phyloP scores from a whole-genome alignment of 2,329 filamentous ascomycete genomes.

The Aspergillus puulaauensis region DNA sequence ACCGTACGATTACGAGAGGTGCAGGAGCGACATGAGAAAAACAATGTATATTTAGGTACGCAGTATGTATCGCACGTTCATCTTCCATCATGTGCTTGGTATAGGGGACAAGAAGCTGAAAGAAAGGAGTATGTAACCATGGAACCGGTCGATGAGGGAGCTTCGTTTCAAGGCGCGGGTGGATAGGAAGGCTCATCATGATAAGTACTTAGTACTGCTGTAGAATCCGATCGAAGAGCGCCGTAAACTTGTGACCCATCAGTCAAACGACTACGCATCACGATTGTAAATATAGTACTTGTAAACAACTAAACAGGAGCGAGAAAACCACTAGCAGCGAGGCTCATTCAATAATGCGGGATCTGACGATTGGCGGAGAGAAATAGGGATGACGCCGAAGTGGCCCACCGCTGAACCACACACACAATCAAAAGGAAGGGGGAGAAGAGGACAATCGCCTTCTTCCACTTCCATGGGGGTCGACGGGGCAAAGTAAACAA shows the following conservation, averaged over 20 bases:
- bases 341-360: slow-evolving; percentile 15
- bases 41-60: neutral
- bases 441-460: slow-evolving; percentile 1
- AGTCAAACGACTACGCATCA: neutral
- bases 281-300: neutral
- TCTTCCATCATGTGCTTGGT: neutral
- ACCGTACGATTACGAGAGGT: neutral
- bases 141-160: neutral
- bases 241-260: neutral
- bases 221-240: neutral
- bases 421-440: slow-evolving; percentile 23
- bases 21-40: neutral
- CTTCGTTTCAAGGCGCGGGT: neutral
- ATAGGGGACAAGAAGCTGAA: neutral
- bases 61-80: neutral
- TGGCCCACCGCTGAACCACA: slow-evolving; percentile 43
- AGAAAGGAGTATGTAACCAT: neutral
- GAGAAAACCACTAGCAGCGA: slow-evolving; percentile 9
- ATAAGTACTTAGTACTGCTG: neutral
- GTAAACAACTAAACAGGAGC: neutral
- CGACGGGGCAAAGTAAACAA: neutral
- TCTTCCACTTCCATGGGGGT: neutral
- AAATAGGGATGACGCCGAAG: slow-evolving; percentile 38
- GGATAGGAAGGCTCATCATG: neutral
- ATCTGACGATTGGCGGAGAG: slow-evolving; percentile 33